Conservation (phyloP, 345 rosid species). For the Corchorus olitorius region DNA sequence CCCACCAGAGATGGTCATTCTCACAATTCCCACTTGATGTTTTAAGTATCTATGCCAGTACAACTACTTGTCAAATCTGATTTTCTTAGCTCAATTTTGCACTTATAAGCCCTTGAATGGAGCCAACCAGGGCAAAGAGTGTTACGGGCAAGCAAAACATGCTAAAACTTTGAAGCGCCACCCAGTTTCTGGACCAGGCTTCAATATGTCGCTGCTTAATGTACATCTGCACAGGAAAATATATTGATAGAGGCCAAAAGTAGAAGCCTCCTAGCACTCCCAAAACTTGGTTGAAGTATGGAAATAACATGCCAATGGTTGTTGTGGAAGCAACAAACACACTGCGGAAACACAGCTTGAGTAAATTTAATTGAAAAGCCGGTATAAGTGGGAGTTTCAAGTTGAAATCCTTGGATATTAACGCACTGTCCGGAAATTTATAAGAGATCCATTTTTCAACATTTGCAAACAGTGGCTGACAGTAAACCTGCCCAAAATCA, state of each 20-base stretch:
- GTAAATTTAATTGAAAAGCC: conserved; percentile 28
- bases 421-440: conserved; percentile 48
- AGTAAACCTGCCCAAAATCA: conserved; percentile 40
- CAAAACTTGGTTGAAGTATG: conserved; percentile 81
- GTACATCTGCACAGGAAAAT: conserved; percentile 81
- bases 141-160: conserved; percentile 42
- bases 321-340: conserved; percentile 55
- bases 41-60: neutral
- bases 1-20: neutral
- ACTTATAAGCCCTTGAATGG: conserved; percentile 55
- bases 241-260: conserved; percentile 77
- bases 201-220: conserved; percentile 50
- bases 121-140: conserved; percentile 54
- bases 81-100: conserved; percentile 42
- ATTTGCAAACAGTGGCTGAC: conserved; percentile 54
- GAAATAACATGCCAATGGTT: conserved; percentile 54
- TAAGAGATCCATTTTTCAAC: conserved; percentile 41
- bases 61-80: neutral
- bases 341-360: conserved; percentile 53
- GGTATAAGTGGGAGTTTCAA: conserved; percentile 41
- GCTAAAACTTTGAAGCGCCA: conserved; percentile 50
- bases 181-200: conserved; percentile 59
- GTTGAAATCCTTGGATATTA: conserved; percentile 34
- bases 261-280: conserved; percentile 72
- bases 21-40: too few relatives aligned